Evolutionary conservation across 169 alveolate species (phyloP), one percentile per base, ranked within the genome.

Genomic region (Plasmodium vivax): DNA sequence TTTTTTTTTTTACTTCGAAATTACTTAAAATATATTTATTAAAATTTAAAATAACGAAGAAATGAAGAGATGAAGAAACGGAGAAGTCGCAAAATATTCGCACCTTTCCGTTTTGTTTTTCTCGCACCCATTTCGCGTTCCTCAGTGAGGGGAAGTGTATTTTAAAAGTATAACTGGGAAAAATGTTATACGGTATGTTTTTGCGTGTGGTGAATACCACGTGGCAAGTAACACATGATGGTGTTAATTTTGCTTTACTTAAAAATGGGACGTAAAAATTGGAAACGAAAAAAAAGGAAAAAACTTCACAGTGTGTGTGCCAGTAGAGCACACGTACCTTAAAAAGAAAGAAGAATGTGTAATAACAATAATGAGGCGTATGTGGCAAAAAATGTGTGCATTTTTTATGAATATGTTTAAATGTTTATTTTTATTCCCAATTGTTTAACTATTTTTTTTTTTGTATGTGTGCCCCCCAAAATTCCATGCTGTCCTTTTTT

Each of bases 21-120:
- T 83, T 23, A 41, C 36, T 58, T 84, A 32, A 85, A 72, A 45
- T 85, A 73, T 85, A 72, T 85, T 85, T 85, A 85, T 85, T 85
- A 85, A 74, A 62, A 72, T 85, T 85, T 23, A 85, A 85, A 72
- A 85, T 43, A 14, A 47, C 32, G 47, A 47, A 47, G 47, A 47
- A 84, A 84, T 71, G 77, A 47, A 47, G 47, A 47, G 73, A 84
- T 71, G 77, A 85, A 32, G 34, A 74, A 84, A 84, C 34, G 77
- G 45, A 74, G 43, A 73, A 62, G 45, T 75, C 79, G 54, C 16
- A 82, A 82, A 84, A 51, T 84, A 84, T 68, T 45, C 36, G 32
- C 68, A 73, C 56, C 77, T 84, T 84, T 84, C 77, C 30, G 6
- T 71, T 84, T 84, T 41, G 41, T 87, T 56, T 87, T 87, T 43